Evolutionary conservation across 2,329 filamentous ascomycete genomes (phyloP).

Genomic region (Fusarium miscanthi): DNA sequence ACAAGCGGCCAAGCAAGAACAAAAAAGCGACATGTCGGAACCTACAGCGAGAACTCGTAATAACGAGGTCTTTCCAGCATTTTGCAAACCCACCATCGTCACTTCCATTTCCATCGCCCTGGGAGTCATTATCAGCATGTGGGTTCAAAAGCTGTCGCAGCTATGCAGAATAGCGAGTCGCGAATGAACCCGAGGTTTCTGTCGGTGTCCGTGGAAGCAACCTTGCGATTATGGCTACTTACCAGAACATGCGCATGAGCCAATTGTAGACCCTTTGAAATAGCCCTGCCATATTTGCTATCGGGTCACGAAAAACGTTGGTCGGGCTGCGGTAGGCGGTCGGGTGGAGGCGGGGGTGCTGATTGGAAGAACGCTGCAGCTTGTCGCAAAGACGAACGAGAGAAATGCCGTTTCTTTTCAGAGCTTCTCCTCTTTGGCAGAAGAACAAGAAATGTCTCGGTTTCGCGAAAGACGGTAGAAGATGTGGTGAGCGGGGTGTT

Average conservation of each 20-base stretch:
- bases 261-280: slow-evolving; percentile 98
- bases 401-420: slow-evolving; percentile 18
- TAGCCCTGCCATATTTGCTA: slow-evolving; percentile 80
- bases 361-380: slow-evolving; percentile 34
- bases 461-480: slow-evolving; percentile 34
- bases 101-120: slow-evolving; percentile 99
- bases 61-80: slow-evolving; percentile 96
- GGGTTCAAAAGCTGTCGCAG: slow-evolving; percentile 30
- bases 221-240: slow-evolving; percentile 51
- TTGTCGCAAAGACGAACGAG: slow-evolving; percentile 19
- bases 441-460: slow-evolving; percentile 32
- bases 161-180: slow-evolving; percentile 13
- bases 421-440: slow-evolving; percentile 7
- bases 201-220: slow-evolving; percentile 15
- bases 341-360: slow-evolving; percentile 43
- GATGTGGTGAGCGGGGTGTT: slow-evolving; percentile 45
- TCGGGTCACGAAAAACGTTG: slow-evolving; percentile 35
- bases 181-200: slow-evolving; percentile 10
- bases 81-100: slow-evolving; percentile 98
- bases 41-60: slow-evolving; percentile 94
- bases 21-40: slow-evolving; percentile 24
- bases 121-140: slow-evolving; percentile 40
- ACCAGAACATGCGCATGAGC: slow-evolving; percentile 98
- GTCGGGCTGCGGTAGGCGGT: slow-evolving; percentile 40
- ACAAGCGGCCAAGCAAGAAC: slow-evolving; percentile 30